phyloP scores from a whole-genome alignment of 768 basidiomycete species.

The Agrocybe praecox region DNA sequence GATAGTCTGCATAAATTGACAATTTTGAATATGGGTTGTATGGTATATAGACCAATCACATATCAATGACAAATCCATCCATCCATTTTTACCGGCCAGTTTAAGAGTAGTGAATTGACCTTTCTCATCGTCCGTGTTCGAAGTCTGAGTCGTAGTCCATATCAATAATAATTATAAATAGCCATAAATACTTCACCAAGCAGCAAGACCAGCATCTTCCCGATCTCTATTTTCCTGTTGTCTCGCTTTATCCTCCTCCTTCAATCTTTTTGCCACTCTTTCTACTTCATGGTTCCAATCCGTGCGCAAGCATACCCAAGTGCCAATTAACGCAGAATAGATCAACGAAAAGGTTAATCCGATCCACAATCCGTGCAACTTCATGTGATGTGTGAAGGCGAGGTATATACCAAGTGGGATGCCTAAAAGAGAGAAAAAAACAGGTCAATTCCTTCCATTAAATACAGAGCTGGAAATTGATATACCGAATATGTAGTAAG shows the following conservation, averaged over 20 bases:
- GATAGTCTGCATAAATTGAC: too few relatives aligned
- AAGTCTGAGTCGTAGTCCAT: too few relatives aligned
- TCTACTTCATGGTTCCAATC: conserved; percentile 74
- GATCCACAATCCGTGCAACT: conserved; percentile 80
- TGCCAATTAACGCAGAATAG: conserved; percentile 56
- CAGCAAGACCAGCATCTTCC: neutral
- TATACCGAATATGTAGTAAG: conserved; percentile 80
- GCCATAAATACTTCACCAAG: neutral
- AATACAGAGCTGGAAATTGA: too few relatives aligned
- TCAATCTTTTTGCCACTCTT: conserved; percentile 58
- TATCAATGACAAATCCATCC: too few relatives aligned
- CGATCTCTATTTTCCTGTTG: conserved; percentile 11
- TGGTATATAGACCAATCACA: too few relatives aligned
- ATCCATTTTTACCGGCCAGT: too few relatives aligned
- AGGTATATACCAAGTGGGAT: conserved; percentile 85
- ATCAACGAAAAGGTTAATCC: conserved; percentile 74
- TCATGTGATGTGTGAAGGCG: conserved; percentile 59
- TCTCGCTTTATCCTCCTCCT: conserved; percentile 41
- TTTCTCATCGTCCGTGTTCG: too few relatives aligned
- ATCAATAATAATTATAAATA: too few relatives aligned
- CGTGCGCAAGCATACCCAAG: conserved; percentile 53
- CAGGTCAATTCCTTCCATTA: too few relatives aligned
- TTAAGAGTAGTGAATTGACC: too few relatives aligned
- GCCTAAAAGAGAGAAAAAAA: conserved; percentile 49
- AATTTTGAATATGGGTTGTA: too few relatives aligned